These are phyloP conservation scores for Vanrija sp. DNA, from an alignment of 1,284 basidiomycete genomes.

Conservation along the genomic window DNA sequence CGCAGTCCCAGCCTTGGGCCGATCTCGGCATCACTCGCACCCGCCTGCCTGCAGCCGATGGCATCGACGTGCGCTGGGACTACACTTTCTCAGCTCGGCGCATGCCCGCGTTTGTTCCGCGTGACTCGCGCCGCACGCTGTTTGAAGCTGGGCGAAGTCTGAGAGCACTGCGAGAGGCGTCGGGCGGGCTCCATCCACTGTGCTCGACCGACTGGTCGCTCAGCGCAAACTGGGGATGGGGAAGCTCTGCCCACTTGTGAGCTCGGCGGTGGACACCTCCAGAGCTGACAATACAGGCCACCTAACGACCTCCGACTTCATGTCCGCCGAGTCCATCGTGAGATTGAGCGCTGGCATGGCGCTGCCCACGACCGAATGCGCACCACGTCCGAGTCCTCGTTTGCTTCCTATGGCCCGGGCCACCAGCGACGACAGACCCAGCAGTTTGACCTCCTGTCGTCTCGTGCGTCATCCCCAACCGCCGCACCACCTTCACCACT, in stretches of 20 bases:
- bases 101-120: conserved; percentile 42
- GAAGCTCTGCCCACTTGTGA: neutral
- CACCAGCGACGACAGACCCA: neutral
- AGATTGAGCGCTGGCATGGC: conserved; percentile 33
- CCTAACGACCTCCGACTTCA: conserved; percentile 18
- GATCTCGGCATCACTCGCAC: conserved; percentile 41
- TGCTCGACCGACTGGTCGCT: conserved; percentile 29
- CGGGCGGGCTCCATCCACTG: conserved; percentile 33
- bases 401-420: neutral
- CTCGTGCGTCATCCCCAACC: neutral
- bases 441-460: too few relatives aligned
- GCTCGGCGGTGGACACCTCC: neutral
- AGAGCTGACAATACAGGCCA: neutral
- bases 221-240: conserved; percentile 34
- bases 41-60: neutral
- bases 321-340: conserved; percentile 23
- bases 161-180: conserved; percentile 37
- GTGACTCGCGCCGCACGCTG: conserved; percentile 26
- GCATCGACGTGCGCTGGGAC: conserved; percentile 20
- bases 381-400: conserved; percentile 20
- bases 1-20: conserved; percentile 36
- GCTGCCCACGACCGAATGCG: conserved; percentile 10
- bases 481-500: neutral
- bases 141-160: conserved; percentile 44
- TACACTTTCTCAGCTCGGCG: conserved; percentile 30